A percentile compares a stretch with the other conserved stretches of the same genome.
These are phyloP conservation scores for Elaeis guineensis DNA, from an alignment of 176 grass and related monocot species.

Conservation along the genomic window DNA sequence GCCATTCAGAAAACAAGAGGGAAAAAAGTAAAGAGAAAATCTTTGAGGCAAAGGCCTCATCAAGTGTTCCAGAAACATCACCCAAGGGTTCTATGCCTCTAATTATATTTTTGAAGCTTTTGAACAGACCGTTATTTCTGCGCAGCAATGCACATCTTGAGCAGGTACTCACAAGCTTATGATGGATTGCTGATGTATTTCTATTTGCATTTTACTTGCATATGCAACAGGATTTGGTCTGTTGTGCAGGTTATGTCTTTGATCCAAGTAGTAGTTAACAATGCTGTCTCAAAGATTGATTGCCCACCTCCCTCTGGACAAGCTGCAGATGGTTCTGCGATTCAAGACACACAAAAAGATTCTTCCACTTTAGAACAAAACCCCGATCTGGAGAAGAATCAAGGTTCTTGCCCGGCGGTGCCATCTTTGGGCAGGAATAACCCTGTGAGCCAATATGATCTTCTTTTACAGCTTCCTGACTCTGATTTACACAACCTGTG, in stretches of 20 bases:
- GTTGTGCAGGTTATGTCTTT: conserved; percentile 57
- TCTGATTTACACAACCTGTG: conserved; percentile 58
- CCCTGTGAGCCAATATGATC: conserved; percentile 35
- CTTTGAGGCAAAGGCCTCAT: conserved; percentile 25
- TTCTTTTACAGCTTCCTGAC: conserved; percentile 54
- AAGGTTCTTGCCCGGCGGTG: conserved; percentile 14
- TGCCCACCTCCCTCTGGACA: conserved; percentile 27
- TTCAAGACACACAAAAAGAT: conserved; percentile 21
- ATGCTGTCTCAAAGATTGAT: conserved; percentile 46
- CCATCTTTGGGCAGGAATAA: conserved; percentile 18
- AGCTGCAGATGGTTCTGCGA: conserved; percentile 19
- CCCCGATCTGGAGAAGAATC: conserved; percentile 19
- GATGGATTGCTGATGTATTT: conserved; percentile 9
- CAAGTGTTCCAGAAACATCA: conserved; percentile 14
- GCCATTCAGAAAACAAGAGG: not conserved
- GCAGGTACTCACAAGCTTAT: conserved; percentile 37
- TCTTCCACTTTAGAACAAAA: conserved; percentile 28
- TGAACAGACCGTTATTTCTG: conserved; percentile 66
- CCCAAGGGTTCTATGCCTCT: conserved; percentile 38
- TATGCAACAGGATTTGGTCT: not conserved
- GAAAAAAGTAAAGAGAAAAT: conserved; percentile 29
- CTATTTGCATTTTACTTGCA: too few relatives aligned
- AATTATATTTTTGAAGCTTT: conserved; percentile 60
- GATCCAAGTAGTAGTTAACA: conserved; percentile 66
- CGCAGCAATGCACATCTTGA: conserved; percentile 64